Base-by-base conservation (phyloP, 139 green algal genomes). In the Mesotaenium endlicherianum region DNA sequence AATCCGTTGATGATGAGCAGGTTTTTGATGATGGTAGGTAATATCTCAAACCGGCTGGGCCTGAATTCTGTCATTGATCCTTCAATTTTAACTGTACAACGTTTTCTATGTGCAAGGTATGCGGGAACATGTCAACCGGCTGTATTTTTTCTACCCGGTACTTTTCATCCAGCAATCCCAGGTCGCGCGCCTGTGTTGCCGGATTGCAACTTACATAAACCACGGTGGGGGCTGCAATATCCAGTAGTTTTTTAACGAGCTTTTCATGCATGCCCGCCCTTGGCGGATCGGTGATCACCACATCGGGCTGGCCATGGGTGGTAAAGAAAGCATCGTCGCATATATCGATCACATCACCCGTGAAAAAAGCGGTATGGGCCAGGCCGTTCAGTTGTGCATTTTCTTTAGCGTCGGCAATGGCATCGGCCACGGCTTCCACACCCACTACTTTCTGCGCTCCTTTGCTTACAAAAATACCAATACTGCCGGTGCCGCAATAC, bases 141-240 rank as follows among this genome's bases (percentile, higher is more conserved):
- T 88, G 83, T 2, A 95, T 49, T 0, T 55, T 87, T 4, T 79
- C 68, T 1, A 95, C 86, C 14, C 50, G 64, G 81, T 94, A 96
- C 2, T 8, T 38, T 93, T 91, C 8, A 91, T 95, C 75, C 1
- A 85, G 36, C 6, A 76, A 8, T 20, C 0, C n/a, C 71, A 86
- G n/a, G 75, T 89, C 84, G 17, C 84, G 68, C 2, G 84, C 84
- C 45, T 83, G 69, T 34, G 84, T 89, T 39, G 68, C 77, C 1
- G 84, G 68, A 45, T 89, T 88, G 89, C 94, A 97, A 69, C 85
- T 92, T 2, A 97, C 94, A 85, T 97, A 97, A 17, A 97, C 88
- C 3, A 97, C 57, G 0, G 87, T 80, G 2, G 84, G 57, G 6
- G 91, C 90, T 5, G 85, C 80, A 40, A 81, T 90, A 11, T 70